Percentiles rank a stretch among this genome's conserved stretches.
Conservation (phyloP, 73 alveolate genomes). For the Breviolum minutum region DNA sequence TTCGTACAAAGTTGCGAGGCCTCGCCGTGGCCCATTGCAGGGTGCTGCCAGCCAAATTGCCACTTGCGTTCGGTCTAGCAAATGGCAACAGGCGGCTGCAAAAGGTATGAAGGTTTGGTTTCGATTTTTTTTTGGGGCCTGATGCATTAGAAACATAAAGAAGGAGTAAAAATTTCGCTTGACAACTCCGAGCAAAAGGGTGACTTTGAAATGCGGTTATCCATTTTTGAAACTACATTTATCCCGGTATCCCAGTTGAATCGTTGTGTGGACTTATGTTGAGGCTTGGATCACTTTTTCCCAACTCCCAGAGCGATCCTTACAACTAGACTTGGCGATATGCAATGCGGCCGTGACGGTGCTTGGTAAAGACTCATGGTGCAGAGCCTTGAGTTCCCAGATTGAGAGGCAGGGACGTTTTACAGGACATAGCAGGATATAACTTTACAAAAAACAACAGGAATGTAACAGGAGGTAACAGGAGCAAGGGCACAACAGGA, state of each 20-base stretch:
- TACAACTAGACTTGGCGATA: neutral
- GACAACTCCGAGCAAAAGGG: too few relatives aligned
- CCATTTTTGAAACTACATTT: too few relatives aligned
- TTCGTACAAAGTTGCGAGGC: neutral
- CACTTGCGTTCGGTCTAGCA: neutral
- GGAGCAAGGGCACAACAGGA: neutral
- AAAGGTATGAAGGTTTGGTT: neutral
- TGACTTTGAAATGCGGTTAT: too few relatives aligned
- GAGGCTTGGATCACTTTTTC: neutral
- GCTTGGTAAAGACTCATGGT: neutral
- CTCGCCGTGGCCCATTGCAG: neutral
- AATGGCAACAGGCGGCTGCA: neutral
- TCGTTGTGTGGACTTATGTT: neutral
- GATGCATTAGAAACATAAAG: too few relatives aligned
- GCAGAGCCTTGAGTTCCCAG: neutral
- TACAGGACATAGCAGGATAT: neutral
- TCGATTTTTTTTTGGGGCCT: neutral
- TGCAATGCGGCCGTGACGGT: neutral
- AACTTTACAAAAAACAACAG: neutral
- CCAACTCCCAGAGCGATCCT: neutral
- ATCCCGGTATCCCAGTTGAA: too few relatives aligned
- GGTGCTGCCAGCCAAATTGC: neutral
- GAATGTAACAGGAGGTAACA: neutral
- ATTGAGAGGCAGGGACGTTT: neutral
- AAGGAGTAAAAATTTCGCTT: too few relatives aligned